These are phyloP conservation scores for Phytophthora pseudosyringae DNA, from an alignment of 352 stramenopile species.

Conservation along the genomic window DNA sequence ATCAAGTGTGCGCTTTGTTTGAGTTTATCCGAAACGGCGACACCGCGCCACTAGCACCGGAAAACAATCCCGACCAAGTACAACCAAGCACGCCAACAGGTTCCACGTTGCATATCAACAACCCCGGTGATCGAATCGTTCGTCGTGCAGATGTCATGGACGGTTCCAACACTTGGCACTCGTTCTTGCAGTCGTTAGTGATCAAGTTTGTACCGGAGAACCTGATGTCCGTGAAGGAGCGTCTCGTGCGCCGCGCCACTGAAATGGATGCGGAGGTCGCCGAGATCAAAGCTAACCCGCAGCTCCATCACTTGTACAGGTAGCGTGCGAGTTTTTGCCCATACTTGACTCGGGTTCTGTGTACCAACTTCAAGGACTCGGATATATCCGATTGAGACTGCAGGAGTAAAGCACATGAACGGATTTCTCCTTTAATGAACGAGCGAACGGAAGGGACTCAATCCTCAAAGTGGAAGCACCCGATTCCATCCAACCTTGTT, in stretches of 20 bases:
- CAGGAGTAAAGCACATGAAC: slow-evolving; percentile 33
- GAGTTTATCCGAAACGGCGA: slow-evolving; percentile 77
- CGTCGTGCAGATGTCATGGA: slow-evolving; percentile 47
- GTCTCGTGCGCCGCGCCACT: slow-evolving; percentile 53
- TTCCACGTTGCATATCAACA: slow-evolving; percentile 11
- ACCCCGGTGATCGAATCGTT: slow-evolving; percentile 23
- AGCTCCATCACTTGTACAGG: slow-evolving; percentile 77
- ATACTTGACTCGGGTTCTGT: background rate
- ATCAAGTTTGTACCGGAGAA: slow-evolving; percentile 75
- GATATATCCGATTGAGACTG: background rate
- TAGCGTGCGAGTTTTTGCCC: slow-evolving; percentile 8
- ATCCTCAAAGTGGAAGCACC: slow-evolving; percentile 39
- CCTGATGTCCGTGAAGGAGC: slow-evolving; percentile 69
- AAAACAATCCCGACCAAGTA: slow-evolving; percentile 58
- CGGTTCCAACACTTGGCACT: slow-evolving; percentile 52
- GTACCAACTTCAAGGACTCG: background rate
- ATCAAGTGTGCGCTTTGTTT: slow-evolving; percentile 76
- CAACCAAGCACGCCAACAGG: slow-evolving; percentile 5
- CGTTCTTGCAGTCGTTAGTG: slow-evolving; percentile 64
- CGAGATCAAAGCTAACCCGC: slow-evolving; percentile 62
- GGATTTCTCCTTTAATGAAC: slow-evolving; percentile 40
- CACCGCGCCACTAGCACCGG: slow-evolving; percentile 41
- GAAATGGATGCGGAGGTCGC: slow-evolving; percentile 58
- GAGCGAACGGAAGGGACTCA: slow-evolving; percentile 26
- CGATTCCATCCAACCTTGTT: slow-evolving; percentile 44